Evolutionary conservation across 2,329 filamentous ascomycete species (phyloP), one percentile per base, ranked within the genome.

Genomic region (Nemania diffusa): DNA sequence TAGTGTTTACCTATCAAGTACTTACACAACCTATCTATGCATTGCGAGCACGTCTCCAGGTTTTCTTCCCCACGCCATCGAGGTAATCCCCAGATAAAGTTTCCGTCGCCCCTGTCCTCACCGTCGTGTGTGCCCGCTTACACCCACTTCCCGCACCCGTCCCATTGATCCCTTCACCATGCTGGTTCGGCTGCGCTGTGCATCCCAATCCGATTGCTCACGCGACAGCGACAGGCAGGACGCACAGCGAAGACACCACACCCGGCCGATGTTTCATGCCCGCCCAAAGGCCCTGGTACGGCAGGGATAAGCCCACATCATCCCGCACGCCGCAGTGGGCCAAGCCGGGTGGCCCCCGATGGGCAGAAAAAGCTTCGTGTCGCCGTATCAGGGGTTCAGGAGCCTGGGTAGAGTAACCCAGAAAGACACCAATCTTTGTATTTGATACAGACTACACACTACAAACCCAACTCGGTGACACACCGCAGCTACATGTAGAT

Each of bases 41-140:
- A 26, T 24, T 26, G 24, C 34, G 20, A 62, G 52, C 55, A 55
- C 50, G n/a, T 56, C 68, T 57, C 59, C 62, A 56, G 59, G 55
- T 64, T 70, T 67, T 65, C 65, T 65, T 70, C 68, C 68, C 68
- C 67, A 67, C 59, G 55, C 55, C n/a, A n/a, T n/a, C n/a, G n/a
- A n/a, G n/a, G n/a, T 65, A 11, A 51, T 34, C 59, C 57, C 64
- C 57, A 51, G 58, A 62, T 29, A 62, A 57, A 51, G 51, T 9
- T 52, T n/a, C n/a, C n/a, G n/a, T 29, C 15, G 42, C 55, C 62
- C 65, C 51, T 61, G 57, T 51, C 40, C 34, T 57, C 57, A 50
- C 26, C 27, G 59, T 70, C 62, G n/a, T n/a, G 62, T 64, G 62
- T 64, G 58, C 50, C 50, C 56, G 55, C 62, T 64, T 58, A 57